These are phyloP conservation scores for Trypanosoma melophagium DNA, from an alignment of 208 protist genomes.

Conservation along the genomic window DNA sequence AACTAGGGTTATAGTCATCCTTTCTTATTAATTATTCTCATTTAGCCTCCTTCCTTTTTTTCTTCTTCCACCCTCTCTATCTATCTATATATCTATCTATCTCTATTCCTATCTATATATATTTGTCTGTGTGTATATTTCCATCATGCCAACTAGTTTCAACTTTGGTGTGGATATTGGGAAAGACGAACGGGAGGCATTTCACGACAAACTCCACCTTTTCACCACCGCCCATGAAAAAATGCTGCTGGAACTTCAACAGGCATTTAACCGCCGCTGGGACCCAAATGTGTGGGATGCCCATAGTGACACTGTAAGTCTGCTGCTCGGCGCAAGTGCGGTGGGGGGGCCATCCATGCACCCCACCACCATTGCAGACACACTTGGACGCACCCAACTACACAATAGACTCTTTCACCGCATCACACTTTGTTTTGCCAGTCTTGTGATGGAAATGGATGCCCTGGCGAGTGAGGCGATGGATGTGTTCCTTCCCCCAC, in stretches of 20 bases:
- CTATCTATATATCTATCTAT: background rate
- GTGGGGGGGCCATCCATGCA: no score
- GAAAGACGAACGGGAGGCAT: constrained; percentile 30
- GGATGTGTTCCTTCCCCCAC: constrained; percentile 37
- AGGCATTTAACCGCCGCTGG: constrained; percentile 42
- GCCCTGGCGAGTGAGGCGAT: constrained; percentile 39
- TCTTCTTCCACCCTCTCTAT: constrained; percentile 10
- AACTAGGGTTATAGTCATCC: constrained; percentile 4
- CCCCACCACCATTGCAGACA: constrained; percentile 53
- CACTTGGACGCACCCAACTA: constrained; percentile 29
- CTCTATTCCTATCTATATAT: constrained; percentile 9
- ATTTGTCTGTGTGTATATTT: background rate
- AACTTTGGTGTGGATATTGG: constrained; percentile 36
- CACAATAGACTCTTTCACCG: constrained; percentile 52
- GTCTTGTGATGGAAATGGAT: constrained; percentile 48
- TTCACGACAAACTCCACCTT: constrained; percentile 34
- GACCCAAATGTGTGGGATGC: constrained; percentile 56
- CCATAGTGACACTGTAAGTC: constrained; percentile 36
- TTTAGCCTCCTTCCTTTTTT: constrained; percentile 1
- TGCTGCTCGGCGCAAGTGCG: constrained; percentile 30
- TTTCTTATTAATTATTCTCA: no score
- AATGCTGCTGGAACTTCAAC: constrained; percentile 51
- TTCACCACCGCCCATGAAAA: constrained; percentile 58
- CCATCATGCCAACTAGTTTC: constrained; percentile 17
- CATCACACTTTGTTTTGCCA: constrained; percentile 35